Base-by-base conservation (phyloP, 371 early-diverging fungal genomes). In the Phascolomyces articulosus region DNA sequence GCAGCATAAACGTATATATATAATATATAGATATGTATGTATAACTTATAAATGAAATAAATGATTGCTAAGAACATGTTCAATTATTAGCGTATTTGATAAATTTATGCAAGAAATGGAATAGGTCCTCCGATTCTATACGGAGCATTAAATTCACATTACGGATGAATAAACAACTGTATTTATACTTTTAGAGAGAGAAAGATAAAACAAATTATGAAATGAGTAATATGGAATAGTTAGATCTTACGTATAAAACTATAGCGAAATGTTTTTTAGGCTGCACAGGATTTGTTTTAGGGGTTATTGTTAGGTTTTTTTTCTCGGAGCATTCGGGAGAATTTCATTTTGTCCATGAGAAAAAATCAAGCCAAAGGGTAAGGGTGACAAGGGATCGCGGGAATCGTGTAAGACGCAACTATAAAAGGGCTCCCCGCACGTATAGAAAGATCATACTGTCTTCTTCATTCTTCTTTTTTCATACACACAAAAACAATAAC, bases 251-350 rank as follows among this genome's bases (percentile, higher is more conserved):
- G n/a, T n/a, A n/a, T n/a, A n/a, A n/a, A n/a, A n/a, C n/a, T n/a
- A n/a, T n/a, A n/a, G n/a, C n/a, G n/a, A n/a, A n/a, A n/a, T n/a
- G n/a, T n/a, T n/a, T n/a, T n/a, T n/a, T n/a, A n/a, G n/a, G n/a
- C n/a, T 1, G 44, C 44, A 44, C 3, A 44, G 44, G 7, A 15
- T 44, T n/a, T 13, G 0, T n/a, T 13, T n/a, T n/a, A n/a, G n/a
- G n/a, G n/a, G n/a, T 34, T 34, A 34, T 34, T 31, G 9, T 31
- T 31, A 31, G 4, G 16, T 8, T 44, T n/a, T 16, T 47, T 18
- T 28, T 38, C 23, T 57, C 57, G 57, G 57, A 57, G 38, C 40
- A 57, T 57, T 57, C 34, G 40, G 57, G 57, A 38, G 16, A 57
- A 57, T 57, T 57, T 40, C 10, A 31, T 28, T 28, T 26, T 38